These are phyloP conservation scores for Hirschfeldia incana DNA, from an alignment of 345 rosid genomes.

Conservation along the genomic window DNA sequence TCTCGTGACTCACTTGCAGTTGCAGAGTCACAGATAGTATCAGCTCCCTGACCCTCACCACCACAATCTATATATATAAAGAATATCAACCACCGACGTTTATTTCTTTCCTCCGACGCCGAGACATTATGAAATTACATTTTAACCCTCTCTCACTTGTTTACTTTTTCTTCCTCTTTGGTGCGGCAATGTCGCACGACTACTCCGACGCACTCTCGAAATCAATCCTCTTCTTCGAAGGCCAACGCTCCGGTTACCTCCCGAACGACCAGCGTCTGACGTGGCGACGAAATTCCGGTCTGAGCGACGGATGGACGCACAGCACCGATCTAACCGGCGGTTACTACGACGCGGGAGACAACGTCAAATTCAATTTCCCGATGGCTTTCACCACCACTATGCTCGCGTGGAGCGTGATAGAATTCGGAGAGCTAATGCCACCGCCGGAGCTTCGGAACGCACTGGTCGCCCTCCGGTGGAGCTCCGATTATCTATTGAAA, in stretches of 20 bases:
- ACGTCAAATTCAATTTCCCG: constrained; percentile 86
- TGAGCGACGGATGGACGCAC: constrained; percentile 74
- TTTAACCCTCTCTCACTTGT: neutral
- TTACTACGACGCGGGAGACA: constrained; percentile 95
- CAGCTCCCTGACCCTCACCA: neutral
- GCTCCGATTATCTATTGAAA: constrained; percentile 76
- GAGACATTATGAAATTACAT: constrained; percentile 32
- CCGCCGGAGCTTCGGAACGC: constrained; percentile 59
- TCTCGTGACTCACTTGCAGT: constrained; percentile 24
- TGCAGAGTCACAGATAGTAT: constrained; percentile 22
- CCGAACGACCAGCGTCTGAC: constrained; percentile 66
- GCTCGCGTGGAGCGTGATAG: constrained; percentile 87
- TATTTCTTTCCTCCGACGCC: neutral
- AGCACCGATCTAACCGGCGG: constrained; percentile 78
- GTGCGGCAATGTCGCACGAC: constrained; percentile 47
- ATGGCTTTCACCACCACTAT: constrained; percentile 95
- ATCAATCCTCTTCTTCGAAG: constrained; percentile 92
- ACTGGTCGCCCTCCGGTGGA: constrained; percentile 77
- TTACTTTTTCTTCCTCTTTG: constrained; percentile 2
- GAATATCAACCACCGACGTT: constrained; percentile 5
- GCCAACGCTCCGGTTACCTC: constrained; percentile 85
- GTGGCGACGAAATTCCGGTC: constrained; percentile 79
- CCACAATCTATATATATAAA: neutral
- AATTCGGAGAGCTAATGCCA: constrained; percentile 85
- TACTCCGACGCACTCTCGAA: constrained; percentile 80